Evolutionary conservation across 768 basidiomycete species (phyloP).

Genomic region (Podaxis sp.): DNA sequence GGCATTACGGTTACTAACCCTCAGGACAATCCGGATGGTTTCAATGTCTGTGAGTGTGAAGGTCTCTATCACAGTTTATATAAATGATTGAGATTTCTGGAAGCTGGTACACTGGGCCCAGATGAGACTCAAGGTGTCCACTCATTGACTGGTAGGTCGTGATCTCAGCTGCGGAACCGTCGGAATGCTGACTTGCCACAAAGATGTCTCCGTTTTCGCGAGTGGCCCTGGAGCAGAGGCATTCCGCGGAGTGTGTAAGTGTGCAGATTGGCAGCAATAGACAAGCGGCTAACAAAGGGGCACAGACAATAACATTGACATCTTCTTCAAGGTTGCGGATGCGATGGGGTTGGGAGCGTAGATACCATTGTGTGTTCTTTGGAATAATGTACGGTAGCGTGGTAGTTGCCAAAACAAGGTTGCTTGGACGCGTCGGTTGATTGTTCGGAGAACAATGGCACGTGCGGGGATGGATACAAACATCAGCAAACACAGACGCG

Average conservation of each 20-base stretch:
- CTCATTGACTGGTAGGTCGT: slow-evolving; percentile 32
- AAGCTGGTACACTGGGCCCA: slow-evolving; percentile 34
- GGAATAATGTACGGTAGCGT: neutral
- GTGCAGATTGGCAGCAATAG: neutral
- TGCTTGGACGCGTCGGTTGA: neutral
- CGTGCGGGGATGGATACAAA: slow-evolving; percentile 13
- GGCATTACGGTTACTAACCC: slow-evolving; percentile 32
- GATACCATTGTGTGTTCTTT: neutral
- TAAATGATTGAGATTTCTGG: neutral
- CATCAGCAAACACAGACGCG: slow-evolving; percentile 14
- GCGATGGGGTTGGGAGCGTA: slow-evolving; percentile 26
- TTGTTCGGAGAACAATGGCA: slow-evolving; percentile 13
- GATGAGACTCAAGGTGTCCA: slow-evolving; percentile 39
- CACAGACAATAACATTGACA: slow-evolving; percentile 42
- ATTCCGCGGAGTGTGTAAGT: slow-evolving; percentile 44
- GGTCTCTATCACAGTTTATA: neutral
- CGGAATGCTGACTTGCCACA: neutral
- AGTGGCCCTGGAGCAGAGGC: slow-evolving; percentile 39
- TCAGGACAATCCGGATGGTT: slow-evolving; percentile 32
- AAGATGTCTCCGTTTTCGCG: slow-evolving; percentile 44
- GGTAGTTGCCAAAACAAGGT: neutral
- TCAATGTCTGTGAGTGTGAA: slow-evolving; percentile 25
- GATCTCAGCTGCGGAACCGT: neutral
- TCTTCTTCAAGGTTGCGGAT: slow-evolving; percentile 40
- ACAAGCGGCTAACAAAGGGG: neutral